Conservation (phyloP, 768 basidiomycete genomes). For the Podaxis sp. region DNA sequence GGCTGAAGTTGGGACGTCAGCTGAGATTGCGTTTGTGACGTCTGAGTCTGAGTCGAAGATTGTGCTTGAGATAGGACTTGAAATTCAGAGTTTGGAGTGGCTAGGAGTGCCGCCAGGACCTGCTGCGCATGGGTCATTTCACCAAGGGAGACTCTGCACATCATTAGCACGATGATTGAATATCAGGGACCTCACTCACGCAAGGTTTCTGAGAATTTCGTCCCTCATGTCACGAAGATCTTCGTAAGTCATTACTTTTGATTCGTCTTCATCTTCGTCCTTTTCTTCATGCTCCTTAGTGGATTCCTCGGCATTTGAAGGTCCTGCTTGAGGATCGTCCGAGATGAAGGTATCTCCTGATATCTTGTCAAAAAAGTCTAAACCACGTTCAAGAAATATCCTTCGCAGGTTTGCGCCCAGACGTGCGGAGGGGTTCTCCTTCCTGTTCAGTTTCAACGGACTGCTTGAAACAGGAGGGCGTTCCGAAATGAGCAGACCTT, state of each 20-base stretch:
- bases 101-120: constrained; percentile 58
- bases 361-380: constrained; percentile 64
- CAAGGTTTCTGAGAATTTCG: constrained; percentile 68
- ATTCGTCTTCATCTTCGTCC: constrained; percentile 25
- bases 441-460: constrained; percentile 30
- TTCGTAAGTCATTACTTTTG: constrained; percentile 65
- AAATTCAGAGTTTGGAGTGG: constrained; percentile 22
- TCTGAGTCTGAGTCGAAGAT: background rate
- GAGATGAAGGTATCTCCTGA: constrained; percentile 13
- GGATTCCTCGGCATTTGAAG: constrained; percentile 22
- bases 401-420: constrained; percentile 67
- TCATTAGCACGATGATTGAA: constrained; percentile 12
- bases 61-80: constrained; percentile 17
- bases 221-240: constrained; percentile 72
- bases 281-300: constrained; percentile 25
- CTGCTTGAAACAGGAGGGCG: constrained; percentile 17
- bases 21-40: constrained; percentile 3
- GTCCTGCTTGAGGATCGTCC: constrained; percentile 24
- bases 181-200: constrained; percentile 45
- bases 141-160: constrained; percentile 63
- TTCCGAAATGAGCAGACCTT: constrained; percentile 26
- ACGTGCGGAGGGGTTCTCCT: constrained; percentile 52
- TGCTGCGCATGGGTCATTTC: constrained; percentile 80
- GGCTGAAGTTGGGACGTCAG: constrained; percentile 17
- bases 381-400: constrained; percentile 72